Conservation (phyloP, 768 basidiomycete species). For the Suillus variegatus region DNA sequence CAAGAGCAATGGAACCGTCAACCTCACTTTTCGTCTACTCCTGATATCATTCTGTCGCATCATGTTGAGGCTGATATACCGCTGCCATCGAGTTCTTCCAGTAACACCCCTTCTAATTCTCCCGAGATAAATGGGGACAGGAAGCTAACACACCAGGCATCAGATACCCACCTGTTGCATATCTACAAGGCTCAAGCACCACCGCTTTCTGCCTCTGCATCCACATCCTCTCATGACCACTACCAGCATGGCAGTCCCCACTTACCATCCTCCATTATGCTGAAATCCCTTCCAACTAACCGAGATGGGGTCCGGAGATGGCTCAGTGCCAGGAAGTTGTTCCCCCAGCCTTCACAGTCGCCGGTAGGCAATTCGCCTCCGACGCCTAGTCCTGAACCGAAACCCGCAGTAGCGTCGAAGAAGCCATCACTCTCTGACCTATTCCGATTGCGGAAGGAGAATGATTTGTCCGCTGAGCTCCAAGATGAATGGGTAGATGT, state of each 20-base stretch:
- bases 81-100: slow-evolving; percentile 49
- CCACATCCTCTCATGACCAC: slow-evolving; percentile 55
- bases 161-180: slow-evolving; percentile 63
- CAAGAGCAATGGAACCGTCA: slow-evolving; percentile 68
- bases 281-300: slow-evolving; percentile 63
- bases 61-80: slow-evolving; percentile 46
- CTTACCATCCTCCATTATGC: slow-evolving; percentile 37
- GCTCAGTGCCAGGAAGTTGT: slow-evolving; percentile 64
- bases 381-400: slow-evolving; percentile 34
- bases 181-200: slow-evolving; percentile 50
- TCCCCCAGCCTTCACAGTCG: slow-evolving; percentile 45
- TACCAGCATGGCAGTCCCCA: slow-evolving; percentile 39
- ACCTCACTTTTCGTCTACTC: slow-evolving; percentile 48
- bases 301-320: slow-evolving; percentile 81
- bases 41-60: slow-evolving; percentile 46
- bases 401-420: slow-evolving; percentile 46
- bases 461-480: slow-evolving; percentile 41
- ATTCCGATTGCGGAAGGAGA: slow-evolving; percentile 55
- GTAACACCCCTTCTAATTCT: slow-evolving; percentile 49
- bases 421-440: slow-evolving; percentile 72
- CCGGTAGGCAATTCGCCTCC: slow-evolving; percentile 38
- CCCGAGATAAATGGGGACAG: slow-evolving; percentile 58
- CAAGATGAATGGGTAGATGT: slow-evolving; percentile 65
- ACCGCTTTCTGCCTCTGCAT: slow-evolving; percentile 41
- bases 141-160: slow-evolving; percentile 66